Base-by-base conservation (phyloP, 192 early-diverging fungal genomes). In the Umbelopsis isabellina region DNA sequence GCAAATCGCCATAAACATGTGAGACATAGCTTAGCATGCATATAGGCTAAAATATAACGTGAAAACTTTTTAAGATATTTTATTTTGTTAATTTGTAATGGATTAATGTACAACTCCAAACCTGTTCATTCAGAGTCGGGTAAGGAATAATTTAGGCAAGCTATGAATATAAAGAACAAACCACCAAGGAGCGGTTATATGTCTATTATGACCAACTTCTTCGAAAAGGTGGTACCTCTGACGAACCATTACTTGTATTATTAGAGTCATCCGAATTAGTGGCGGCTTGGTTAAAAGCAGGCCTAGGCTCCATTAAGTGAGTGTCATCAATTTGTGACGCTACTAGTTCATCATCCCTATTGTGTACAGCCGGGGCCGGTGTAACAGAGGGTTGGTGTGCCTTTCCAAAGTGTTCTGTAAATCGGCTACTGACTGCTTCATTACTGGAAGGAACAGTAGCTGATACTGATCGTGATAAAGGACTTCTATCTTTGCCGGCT, bases 391-490 rank as follows among this genome's bases (percentile, higher is more conserved):
- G 18, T 2, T 61, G 21, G 12, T 33, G 37, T 30, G 27, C 27
- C 30, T 61, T 61, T 61, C 55, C 55, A 61, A 61, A 61, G 55
- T 61, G 55, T 61, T 61, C 55, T 15, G 55, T 61, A 35, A 61
- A 61, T 12, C 55, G 55, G 33, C 55, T 61, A 30, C 27, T 30
- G 18, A 61, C 18, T 7, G 55, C 55, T 6, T 25, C 55, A 11
- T 61, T 61, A 16, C 27, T 30, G 5, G 25, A 27, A 15, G 11
- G 30, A 13, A 18, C 30, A 16, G 55, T 61, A 35, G 55, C 55
- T 22, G 55, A 61, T 61, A 35, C 16, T 35, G 55, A 61, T 12
- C 55, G 55, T 5, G 55, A 61, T 30, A 61, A 61, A 13, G 55
- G 20, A 8, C 6, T 9, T 41, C 10, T 41, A 41, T 41, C 37